These are phyloP conservation scores for Catenaria anguillulae DNA, from an alignment of 371 early-diverging fungal genomes.

Conservation along the genomic window DNA sequence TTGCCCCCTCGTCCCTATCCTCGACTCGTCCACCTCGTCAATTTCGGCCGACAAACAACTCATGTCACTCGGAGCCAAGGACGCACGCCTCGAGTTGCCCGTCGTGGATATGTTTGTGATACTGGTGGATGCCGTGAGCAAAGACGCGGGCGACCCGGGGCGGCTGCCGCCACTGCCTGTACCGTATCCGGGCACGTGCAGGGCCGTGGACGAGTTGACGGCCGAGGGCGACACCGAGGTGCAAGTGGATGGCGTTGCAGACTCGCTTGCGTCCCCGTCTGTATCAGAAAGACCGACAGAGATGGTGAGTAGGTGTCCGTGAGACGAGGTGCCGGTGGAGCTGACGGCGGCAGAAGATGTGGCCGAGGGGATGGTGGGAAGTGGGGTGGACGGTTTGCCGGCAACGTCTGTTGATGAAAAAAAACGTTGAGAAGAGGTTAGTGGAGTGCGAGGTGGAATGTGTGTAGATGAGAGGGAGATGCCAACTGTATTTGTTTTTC, in stretches of 20 bases:
- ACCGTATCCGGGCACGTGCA: neutral
- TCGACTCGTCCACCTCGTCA: too few relatives aligned
- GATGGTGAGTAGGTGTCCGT: neutral
- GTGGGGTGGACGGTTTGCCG: neutral
- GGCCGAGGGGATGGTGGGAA: neutral
- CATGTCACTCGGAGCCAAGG: too few relatives aligned
- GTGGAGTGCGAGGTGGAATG: neutral
- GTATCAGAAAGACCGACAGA: too few relatives aligned
- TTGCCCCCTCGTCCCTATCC: too few relatives aligned
- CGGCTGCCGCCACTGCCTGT: neutral
- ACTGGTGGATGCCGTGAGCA: neutral
- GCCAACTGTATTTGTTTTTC: neutral
- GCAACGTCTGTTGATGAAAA: too few relatives aligned
- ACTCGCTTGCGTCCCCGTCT: too few relatives aligned
- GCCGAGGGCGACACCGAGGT: neutral
- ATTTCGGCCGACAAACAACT: too few relatives aligned
- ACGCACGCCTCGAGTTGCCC: too few relatives aligned
- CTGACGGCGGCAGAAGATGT: neutral
- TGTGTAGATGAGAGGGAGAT: neutral
- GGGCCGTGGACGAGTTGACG: neutral
- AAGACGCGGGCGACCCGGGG: neutral
- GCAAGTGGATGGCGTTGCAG: neutral
- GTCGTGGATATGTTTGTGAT: neutral
- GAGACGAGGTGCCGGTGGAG: neutral
- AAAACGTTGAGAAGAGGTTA: too few relatives aligned